Base-by-base conservation (phyloP, 1,284 basidiomycete species). In the Ganoderma lingzhi region DNA sequence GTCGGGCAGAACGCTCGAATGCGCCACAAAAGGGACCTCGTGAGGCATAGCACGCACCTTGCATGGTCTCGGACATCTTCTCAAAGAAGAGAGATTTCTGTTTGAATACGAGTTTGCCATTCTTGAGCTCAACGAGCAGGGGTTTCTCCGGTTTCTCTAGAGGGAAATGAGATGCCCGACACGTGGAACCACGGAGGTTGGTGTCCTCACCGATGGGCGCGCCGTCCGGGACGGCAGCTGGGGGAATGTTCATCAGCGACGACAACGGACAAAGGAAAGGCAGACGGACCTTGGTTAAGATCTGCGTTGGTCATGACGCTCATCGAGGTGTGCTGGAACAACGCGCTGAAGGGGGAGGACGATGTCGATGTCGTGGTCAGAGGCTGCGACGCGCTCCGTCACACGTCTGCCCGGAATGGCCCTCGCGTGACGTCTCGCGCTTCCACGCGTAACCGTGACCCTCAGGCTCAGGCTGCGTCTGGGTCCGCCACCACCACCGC, bases 31-130 rank as follows among this genome's bases (percentile, higher is more conserved):
- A 2, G 6, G 35, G 19, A 17, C 17, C 28, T 23, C 35, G 19
- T 35, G 6, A 51, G 37, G 53, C 19, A 63, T 4, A 28, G 23
- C 35, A 78, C 87, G 66, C 69, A 92, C 95, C 94, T 85, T 92
- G 90, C 77, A 96, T 86, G 6, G 93, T 94, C 76, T 95, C 92
- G 39, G 92, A 92, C 74, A 90, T 86, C 76, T 93, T 91, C 77
- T 94, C 90, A 67, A 93, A 88, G 0, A 90, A 88, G 55, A 93
- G 76, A 2, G 86, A 82, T 79, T 94, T 96, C 83, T 97, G 95
- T 79, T 88, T 94, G 76, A 95, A 88, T 4, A 89, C 74, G 0
- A 94, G 85, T 78, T 91, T 96, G 42, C 92, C 92, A 77, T 92
- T 92, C 82, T 87, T 93, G 23, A 94, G 75, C 70, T 93, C 92